A percentile compares a stretch with the other conserved stretches of the same genome.
Conservation (phyloP, 257 asterid genomes). For the Nicotiana paniculata region DNA sequence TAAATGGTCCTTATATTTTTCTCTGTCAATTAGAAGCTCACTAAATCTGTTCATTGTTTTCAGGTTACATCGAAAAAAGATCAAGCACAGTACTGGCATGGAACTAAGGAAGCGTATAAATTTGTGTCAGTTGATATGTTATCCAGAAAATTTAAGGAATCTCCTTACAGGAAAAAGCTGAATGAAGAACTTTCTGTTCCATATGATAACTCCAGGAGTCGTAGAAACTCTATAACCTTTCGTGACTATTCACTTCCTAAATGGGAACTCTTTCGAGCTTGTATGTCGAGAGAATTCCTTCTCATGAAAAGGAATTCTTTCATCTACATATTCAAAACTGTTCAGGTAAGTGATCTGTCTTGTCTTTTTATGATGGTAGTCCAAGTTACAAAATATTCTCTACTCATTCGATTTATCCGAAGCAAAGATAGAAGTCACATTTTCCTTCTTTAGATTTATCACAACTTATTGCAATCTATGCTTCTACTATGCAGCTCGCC, state of each 20-base stretch:
- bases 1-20: neutral
- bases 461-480: neutral
- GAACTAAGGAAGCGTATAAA: slow-evolving; percentile 22
- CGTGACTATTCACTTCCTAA: slow-evolving; percentile 37
- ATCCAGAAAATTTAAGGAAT: slow-evolving; percentile 32
- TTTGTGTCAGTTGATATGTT: slow-evolving; percentile 33
- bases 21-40: neutral
- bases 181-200: slow-evolving; percentile 29
- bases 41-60: neutral
- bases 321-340: slow-evolving; percentile 32
- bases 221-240: slow-evolving; percentile 30
- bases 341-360: slow-evolving; percentile 34
- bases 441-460: neutral
- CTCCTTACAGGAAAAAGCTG: slow-evolving; percentile 26
- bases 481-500: slow-evolving; percentile 34
- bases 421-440: neutral
- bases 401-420: neutral
- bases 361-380: neutral
- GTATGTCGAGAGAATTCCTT: slow-evolving; percentile 49
- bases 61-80: slow-evolving; percentile 48
- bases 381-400: neutral
- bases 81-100: slow-evolving; percentile 50
- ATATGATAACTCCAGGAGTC: slow-evolving; percentile 35
- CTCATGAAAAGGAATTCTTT: slow-evolving; percentile 50
- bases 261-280: slow-evolving; percentile 38